phyloP scores from a whole-genome alignment of 495 filamentous ascomycete genomes.

The Penicillium antarcticum region DNA sequence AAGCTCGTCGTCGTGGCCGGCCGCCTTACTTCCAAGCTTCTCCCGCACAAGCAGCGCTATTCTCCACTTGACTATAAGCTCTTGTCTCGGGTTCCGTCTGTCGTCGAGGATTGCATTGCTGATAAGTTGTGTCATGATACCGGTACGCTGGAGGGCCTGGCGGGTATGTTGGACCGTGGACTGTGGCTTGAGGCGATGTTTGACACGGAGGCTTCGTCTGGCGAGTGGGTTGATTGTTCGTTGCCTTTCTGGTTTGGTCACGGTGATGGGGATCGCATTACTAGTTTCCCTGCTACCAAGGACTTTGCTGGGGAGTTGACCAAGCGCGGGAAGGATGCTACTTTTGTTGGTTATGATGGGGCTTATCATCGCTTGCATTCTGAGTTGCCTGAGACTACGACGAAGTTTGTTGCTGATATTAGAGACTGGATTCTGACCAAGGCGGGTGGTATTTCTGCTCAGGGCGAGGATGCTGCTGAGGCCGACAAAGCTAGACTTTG shows the following conservation, averaged over 20 bases:
- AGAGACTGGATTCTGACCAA: conserved; percentile 69
- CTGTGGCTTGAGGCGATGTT: conserved; percentile 23
- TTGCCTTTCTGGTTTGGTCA: conserved; percentile 59
- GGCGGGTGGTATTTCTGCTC: neutral
- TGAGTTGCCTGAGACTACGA: conserved; percentile 59
- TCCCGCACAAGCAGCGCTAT: conserved; percentile 54
- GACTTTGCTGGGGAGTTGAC: conserved; percentile 53
- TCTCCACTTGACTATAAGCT: conserved; percentile 54
- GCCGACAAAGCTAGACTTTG: too few species aligned
- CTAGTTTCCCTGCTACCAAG: conserved; percentile 58
- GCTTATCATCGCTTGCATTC: conserved; percentile 73
- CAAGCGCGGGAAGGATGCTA: conserved; percentile 56
- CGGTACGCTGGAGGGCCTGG: conserved; percentile 73
- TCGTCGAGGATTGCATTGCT: conserved; percentile 30
- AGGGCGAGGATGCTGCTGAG: neutral
- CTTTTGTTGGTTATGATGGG: conserved; percentile 71
- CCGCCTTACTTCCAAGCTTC: conserved; percentile 57
- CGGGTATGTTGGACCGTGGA: conserved; percentile 68
- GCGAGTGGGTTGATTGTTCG: conserved; percentile 15
- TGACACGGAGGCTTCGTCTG: conserved; percentile 19
- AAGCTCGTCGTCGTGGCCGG: conserved; percentile 56
- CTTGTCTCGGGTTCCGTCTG: conserved; percentile 60
- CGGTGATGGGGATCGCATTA: conserved; percentile 65
- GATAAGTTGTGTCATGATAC: conserved; percentile 73
- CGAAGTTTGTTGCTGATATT: conserved; percentile 66